Evolutionary conservation across 2,329 filamentous ascomycete species (phyloP), one percentile per base, ranked within the genome.

Genomic region (Diaporthe australafricana): DNA sequence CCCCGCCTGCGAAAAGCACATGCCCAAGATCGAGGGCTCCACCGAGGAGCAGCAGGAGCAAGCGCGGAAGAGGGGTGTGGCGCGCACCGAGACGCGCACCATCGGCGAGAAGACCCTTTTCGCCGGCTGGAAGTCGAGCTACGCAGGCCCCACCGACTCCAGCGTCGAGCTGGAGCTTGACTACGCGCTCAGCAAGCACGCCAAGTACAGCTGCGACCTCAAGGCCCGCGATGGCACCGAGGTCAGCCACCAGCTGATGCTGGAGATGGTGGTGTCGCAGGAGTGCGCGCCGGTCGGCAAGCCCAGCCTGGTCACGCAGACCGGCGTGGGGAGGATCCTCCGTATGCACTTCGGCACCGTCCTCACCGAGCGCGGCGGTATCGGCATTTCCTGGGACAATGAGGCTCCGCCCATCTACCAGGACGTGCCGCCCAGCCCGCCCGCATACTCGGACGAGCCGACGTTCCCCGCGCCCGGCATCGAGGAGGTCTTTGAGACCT

Each of bases 341-440:
- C 90, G 96, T 75, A 98, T 98, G 89, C 94, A 97, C 80, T 98
- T 98, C 85, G 90, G 89, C 77, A 87, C 96, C 68, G 86, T 91
- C 71, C 88, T 98, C 70, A 98, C 95, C 5, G 93, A 97, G 83
- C 90, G 94, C 72, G 89, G 90, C 25, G 96, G 96, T 22, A 89
- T 98, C 80, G 95, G 96, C 65, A 95, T 99, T 77, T 94, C 93
- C 76, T 99, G 96, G 96, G 96, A 98, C 77, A 96, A 98, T 83
- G 96, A 99, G 85, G 91, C 94, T 78, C 96, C 96, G 16, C 96
- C 96, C 0, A 90, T 97, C 76, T 99, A 99, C 83, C 93, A 96
- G 82, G 94, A 98, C 79, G 95, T 98, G 52, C 95, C 96, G 0
- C 92, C 91, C 2, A 94, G 92, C 77, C 96, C 96, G 62, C 96